Evolutionary conservation across 768 basidiomycete genomes (phyloP).

Genomic region (Candolleomyces efflorescens): DNA sequence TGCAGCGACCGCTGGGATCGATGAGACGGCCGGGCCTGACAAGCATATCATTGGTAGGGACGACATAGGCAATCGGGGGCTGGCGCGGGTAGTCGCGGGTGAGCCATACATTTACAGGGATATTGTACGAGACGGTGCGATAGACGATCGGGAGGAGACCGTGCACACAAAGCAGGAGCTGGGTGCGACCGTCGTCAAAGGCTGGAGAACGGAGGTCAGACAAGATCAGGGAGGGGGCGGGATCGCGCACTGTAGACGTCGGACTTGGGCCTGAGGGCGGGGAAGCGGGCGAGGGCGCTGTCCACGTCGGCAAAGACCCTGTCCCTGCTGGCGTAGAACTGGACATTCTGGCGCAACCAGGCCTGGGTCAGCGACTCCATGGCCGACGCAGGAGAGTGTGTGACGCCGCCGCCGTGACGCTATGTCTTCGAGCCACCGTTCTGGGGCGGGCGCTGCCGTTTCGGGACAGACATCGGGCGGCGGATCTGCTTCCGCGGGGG

Average conservation of each 20-base stretch:
- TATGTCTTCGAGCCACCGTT: neutral
- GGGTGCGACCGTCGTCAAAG: constrained; percentile 92
- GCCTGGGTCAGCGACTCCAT: constrained; percentile 38
- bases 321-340: constrained; percentile 50
- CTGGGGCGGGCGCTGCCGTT: constrained; percentile 6
- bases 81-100: constrained; percentile 76
- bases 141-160: constrained; percentile 88
- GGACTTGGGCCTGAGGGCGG: constrained; percentile 68
- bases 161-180: constrained; percentile 85
- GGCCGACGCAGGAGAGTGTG: constrained; percentile 1
- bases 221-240: neutral
- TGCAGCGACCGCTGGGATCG: constrained; percentile 77
- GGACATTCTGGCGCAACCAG: constrained; percentile 68
- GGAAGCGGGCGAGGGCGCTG: constrained; percentile 46
- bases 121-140: constrained; percentile 79
- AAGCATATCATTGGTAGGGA: constrained; percentile 88
- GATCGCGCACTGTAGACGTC: constrained; percentile 68
- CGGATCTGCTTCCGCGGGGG: constrained; percentile 10
- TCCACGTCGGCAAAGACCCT: constrained; percentile 64
- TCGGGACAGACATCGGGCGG: constrained; percentile 4
- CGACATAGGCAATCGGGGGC: constrained; percentile 87
- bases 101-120: constrained; percentile 89
- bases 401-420: neutral
- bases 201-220: constrained; percentile 40
- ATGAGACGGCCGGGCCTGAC: constrained; percentile 72